Base-by-base conservation (phyloP, 352 stramenopile species). In the Phytophthora tubulina region DNA sequence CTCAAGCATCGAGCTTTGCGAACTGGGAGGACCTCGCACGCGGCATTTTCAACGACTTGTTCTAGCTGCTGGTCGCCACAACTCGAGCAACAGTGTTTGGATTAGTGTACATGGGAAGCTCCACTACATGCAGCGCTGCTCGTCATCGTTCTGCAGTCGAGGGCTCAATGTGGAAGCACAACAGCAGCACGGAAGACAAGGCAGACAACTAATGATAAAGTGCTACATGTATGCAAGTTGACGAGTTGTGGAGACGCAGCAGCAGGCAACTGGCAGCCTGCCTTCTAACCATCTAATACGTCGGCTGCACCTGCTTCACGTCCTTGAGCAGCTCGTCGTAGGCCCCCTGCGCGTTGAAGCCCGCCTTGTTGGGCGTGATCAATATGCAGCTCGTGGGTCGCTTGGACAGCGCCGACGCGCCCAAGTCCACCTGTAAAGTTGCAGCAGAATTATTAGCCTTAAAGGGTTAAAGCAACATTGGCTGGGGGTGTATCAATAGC, bases 341-440 rank as follows among this genome's bases (percentile, higher is more conserved):
- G 30, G 90, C 85, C 27, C 97, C 93, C 71, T 96, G 83, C 27
- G 82, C 90, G 69, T 89, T 92, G 59, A 98, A 98, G 44, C 92
- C 92, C 32, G 93, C 84, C 82, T 98, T 98, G 53, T 89, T 89
- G 33, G 91, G 86, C 49, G 93, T 98, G 62, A 99, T 93, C 70
- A 99, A 82, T 80, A 99, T 98, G 87, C 95, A 99, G 89, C 96
- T 99, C 44, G 98, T 99, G 42, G 98, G 98, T 63, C 98, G 85
- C 87, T 99, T 99, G 32, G 97, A 99, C 66, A 96, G 90, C 33
- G 97, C 97, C 5, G 97, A 98, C 17, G 97, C 97, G 49, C 98
- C 98, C 46, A 99, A 82, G 68, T 97, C 90, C 60, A 95, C 84
- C 88, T 95, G 31, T 4, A 49, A 55, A 35, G 15, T 6, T 53